Conservation (phyloP, 192 early-diverging fungal genomes). For the Coemansia sp. region DNA sequence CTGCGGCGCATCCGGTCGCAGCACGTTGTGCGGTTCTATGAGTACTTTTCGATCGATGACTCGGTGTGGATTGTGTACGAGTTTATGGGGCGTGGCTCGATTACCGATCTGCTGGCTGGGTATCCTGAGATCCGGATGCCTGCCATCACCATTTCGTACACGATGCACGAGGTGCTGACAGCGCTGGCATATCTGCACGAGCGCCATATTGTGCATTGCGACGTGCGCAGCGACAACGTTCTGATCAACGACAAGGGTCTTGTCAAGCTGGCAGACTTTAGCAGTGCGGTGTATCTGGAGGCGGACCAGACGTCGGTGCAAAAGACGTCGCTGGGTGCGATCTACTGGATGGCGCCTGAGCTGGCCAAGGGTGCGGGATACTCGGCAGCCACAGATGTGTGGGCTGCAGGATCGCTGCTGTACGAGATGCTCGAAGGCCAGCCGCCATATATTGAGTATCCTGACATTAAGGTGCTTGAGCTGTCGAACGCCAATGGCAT, state of each 20-base stretch:
- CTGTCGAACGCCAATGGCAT: constrained; percentile 52
- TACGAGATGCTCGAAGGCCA: constrained; percentile 57
- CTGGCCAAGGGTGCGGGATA: constrained; percentile 51
- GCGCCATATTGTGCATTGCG: constrained; percentile 54
- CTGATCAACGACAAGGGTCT: constrained; percentile 58
- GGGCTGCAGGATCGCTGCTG: constrained; percentile 50
- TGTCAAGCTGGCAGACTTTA: constrained; percentile 67
- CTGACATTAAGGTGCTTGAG: constrained; percentile 53
- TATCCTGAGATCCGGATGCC: constrained; percentile 55
- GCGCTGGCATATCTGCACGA: constrained; percentile 56
- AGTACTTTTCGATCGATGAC: constrained; percentile 55
- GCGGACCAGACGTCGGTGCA: constrained; percentile 40
- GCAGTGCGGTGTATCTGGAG: constrained; percentile 48
- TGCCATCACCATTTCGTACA: constrained; percentile 37
- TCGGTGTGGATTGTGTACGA: constrained; percentile 59
- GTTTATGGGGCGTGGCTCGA: constrained; percentile 56
- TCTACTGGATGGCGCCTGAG: constrained; percentile 60
- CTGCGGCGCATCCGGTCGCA: constrained; percentile 52
- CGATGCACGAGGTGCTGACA: constrained; percentile 50
- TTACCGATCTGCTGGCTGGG: constrained; percentile 53
- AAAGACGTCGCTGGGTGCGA: constrained; percentile 47
- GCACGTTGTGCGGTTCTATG: constrained; percentile 55
- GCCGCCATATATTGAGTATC: constrained; percentile 57
- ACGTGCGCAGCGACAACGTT: constrained; percentile 58
- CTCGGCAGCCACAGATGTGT: constrained; percentile 48